Percentiles rank a stretch among this genome's conserved stretches.
Evolutionary conservation across 2,329 filamentous ascomycete species (phyloP).

Genomic region (Fusarium sp.): DNA sequence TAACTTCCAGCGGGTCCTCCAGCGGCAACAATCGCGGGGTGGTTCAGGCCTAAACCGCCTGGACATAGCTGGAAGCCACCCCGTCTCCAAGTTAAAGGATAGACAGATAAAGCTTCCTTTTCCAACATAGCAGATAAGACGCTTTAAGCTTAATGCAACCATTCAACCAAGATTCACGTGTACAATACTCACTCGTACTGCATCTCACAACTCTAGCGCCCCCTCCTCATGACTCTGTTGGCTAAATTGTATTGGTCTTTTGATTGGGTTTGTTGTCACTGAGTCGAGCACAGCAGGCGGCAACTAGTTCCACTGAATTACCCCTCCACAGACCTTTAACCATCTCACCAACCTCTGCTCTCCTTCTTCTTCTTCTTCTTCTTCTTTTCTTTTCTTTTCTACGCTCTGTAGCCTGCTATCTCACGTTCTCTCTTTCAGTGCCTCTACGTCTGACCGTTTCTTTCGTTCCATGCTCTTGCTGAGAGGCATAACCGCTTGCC

Average conservation of each 20-base stretch:
- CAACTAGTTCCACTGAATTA: slow-evolving; percentile 29
- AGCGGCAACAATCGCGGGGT: slow-evolving; percentile 8
- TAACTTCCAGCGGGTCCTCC: neutral
- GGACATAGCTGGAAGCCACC: neutral
- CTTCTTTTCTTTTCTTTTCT: neutral
- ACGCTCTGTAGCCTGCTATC: slow-evolving; percentile 1
- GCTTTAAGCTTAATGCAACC: slow-evolving; percentile 13
- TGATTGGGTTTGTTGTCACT: slow-evolving; percentile 1
- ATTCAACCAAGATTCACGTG: slow-evolving; percentile 1
- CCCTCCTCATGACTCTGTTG: slow-evolving; percentile 17
- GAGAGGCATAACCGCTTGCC: slow-evolving; percentile 15
- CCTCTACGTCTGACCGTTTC: slow-evolving; percentile 16
- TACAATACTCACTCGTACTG: neutral
- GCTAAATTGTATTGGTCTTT: slow-evolving; percentile 17
- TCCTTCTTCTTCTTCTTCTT: neutral
- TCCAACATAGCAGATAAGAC: neutral
- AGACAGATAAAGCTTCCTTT: slow-evolving; percentile 8
- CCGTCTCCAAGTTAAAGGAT: neutral
- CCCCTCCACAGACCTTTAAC: slow-evolving; percentile 24
- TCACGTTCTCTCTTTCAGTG: slow-evolving; percentile 7
- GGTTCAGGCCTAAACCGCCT: neutral
- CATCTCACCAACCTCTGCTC: slow-evolving; percentile 11
- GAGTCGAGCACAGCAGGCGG: slow-evolving; percentile 1
- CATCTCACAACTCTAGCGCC: slow-evolving; percentile 17
- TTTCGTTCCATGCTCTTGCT: slow-evolving; percentile 27